A percentile compares a stretch with the other conserved stretches of the same genome.
Conservation (phyloP, 306 rosid genomes). For the Dalbergia cochinchinensis region DNA sequence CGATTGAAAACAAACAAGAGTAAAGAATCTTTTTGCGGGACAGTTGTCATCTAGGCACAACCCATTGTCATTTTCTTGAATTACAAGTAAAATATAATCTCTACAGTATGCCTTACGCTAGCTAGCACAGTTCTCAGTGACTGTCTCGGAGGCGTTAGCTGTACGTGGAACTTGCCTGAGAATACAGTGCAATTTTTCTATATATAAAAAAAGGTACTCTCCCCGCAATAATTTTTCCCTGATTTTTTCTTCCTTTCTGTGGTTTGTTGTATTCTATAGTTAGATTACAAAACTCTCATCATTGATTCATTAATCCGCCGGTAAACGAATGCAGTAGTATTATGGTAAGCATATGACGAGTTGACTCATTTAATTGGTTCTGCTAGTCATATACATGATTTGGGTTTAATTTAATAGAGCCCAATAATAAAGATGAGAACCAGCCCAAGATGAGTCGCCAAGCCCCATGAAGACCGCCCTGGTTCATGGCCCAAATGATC, state of each 20-base stretch:
- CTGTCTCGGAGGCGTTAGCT: background rate
- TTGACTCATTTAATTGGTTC: too few relatives aligned
- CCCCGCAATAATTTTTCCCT: constrained; percentile 5
- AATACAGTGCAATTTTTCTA: background rate
- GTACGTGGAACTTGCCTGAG: background rate
- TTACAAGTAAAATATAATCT: constrained; percentile 21
- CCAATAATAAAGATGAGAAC: too few relatives aligned
- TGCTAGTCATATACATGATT: too few relatives aligned
- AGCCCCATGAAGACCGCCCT: too few relatives aligned
- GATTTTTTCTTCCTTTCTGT: background rate
- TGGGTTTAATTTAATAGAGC: too few relatives aligned
- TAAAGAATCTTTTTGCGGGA: constrained; percentile 41
- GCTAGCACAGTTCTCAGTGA: constrained; percentile 1
- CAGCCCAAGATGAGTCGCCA: too few relatives aligned
- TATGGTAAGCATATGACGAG: too few relatives aligned
- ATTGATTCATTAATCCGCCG: background rate
- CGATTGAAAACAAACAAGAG: constrained; percentile 26
- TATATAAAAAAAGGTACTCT: background rate
- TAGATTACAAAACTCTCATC: background rate
- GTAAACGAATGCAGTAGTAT: too few relatives aligned
- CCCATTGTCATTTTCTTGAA: constrained; percentile 34
- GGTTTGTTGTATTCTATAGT: too few relatives aligned
- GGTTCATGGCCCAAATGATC: too few relatives aligned
- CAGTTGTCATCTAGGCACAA: constrained; percentile 25
- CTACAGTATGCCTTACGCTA: constrained; percentile 4